Evolutionary conservation across 2,329 filamentous ascomycete genomes (phyloP), one percentile per base, ranked within the genome.

Genomic region (Nannizziopsis arthrosporioides): DNA sequence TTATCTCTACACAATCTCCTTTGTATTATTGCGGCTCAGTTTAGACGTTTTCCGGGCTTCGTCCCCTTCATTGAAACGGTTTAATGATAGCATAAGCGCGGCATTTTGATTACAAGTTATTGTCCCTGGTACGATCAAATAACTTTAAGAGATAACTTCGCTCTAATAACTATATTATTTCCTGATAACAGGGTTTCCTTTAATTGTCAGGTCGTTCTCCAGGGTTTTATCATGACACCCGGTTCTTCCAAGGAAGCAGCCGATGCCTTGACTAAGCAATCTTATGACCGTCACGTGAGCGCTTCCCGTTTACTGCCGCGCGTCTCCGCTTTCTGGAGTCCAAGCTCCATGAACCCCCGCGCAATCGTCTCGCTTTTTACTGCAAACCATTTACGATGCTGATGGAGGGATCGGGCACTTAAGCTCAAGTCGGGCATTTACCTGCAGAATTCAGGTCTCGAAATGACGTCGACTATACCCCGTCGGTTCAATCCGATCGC

Each of bases 401-500:
- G 37, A 47, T 47, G 44, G 44, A 32, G 44, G 34, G 12, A 10
- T 38, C 22, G 44, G 17, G 12, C 37, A 22, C 18, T n/a, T 35
- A 10, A n/a, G 14, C 17, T 14, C 5, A 1, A 11, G 30, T 19
- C 36, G 17, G 35, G 37, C 30, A 32, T 43, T 14, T n/a, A 27
- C 22, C 32, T 34, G 37, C 30, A 15, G 36, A 27, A 37, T 41
- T 11, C n/a, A 11, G 22, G 14, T 36, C 14, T 22, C 47, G 36
- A 41, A 6, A 68, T 68, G 66, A 60, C 63, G 56, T 54, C 55
- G 49, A 47, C 55, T 40, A 60, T 55, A 52, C 44, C 51, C 38
- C 54, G 54, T 18, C 54, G 58, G 36, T 61, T 58, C 53, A 73
- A 73, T 51, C 70, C 70, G 32, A 54, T 94, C 60, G 82, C 81